Evolutionary conservation across 305 asterid genomes (phyloP).

Genomic region (Fraxinus dipetala): DNA sequence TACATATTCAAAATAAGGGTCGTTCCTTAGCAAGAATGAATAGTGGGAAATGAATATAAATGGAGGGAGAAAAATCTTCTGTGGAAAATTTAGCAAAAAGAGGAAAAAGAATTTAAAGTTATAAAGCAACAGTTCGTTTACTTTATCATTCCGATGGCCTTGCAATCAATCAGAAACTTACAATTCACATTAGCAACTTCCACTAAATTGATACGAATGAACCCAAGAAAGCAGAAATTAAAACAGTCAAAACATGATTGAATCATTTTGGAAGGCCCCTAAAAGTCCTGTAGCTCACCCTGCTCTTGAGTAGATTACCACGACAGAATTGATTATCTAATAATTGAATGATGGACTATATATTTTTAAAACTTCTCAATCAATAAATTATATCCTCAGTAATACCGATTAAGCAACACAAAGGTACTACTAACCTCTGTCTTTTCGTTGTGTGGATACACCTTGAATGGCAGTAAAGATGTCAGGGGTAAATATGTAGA

Average conservation of each 20-base stretch:
- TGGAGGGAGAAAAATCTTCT: background rate
- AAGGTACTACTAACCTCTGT: conserved; percentile 54
- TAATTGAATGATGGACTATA: background rate
- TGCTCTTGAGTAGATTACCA: background rate
- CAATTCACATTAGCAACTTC: background rate
- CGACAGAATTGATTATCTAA: background rate
- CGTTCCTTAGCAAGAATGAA: background rate
- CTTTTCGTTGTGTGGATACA: conserved; percentile 76
- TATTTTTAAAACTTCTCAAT: background rate
- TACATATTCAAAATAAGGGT: background rate
- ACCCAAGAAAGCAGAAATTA: background rate
- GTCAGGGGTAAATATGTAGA: conserved; percentile 75
- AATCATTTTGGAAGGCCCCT: background rate
- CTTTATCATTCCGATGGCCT: background rate
- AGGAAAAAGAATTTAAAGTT: background rate
- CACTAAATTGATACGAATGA: background rate
- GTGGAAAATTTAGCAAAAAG: background rate
- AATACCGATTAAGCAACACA: background rate
- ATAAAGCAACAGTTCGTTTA: background rate
- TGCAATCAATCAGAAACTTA: background rate
- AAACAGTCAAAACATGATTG: background rate
- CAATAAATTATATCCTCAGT: background rate
- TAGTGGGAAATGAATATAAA: background rate
- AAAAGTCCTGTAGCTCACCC: background rate
- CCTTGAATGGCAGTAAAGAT: conserved; percentile 77